Evolutionary conservation across 2,329 filamentous ascomycete genomes (phyloP).

Genomic region (Nemania sp.): DNA sequence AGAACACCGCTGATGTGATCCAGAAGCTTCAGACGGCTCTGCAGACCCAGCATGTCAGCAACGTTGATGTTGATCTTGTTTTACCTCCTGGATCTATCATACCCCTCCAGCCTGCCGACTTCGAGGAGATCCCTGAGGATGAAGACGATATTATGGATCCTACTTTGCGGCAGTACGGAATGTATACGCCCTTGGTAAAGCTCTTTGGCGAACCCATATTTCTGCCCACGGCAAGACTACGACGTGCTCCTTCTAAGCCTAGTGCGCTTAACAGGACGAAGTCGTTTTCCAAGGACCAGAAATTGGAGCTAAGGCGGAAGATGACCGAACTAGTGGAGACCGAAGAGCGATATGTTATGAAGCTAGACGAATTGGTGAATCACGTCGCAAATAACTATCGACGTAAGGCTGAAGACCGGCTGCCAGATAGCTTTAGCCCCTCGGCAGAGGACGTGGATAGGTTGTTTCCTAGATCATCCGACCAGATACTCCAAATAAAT

Average conservation of each 20-base stretch:
- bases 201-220: conserved; percentile 87
- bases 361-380: conserved; percentile 85
- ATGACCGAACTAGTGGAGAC: conserved; percentile 92
- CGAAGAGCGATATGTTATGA: conserved; percentile 91
- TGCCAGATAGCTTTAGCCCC: conserved; percentile 74
- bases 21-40: conserved; percentile 79
- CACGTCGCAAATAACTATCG: conserved; percentile 85
- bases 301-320: conserved; percentile 85
- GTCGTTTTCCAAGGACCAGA: conserved; percentile 83
- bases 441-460: conserved; percentile 77
- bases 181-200: conserved; percentile 80
- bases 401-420: conserved; percentile 71
- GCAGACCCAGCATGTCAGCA: conserved; percentile 83
- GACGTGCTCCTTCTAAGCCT: conserved; percentile 87
- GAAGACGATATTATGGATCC: conserved; percentile 76
- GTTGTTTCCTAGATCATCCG: conserved; percentile 84
- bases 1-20: conserved; percentile 79
- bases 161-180: conserved; percentile 76
- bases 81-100: conserved; percentile 82
- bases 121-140: conserved; percentile 69
- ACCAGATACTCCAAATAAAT: conserved; percentile 85
- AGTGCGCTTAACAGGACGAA: conserved; percentile 82
- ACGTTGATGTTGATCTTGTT: conserved; percentile 88
- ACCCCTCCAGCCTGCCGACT: conserved; percentile 69
- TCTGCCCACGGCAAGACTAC: conserved; percentile 84